Evolutionary conservation across 192 early-diverging fungal genomes (phyloP), one percentile per base, ranked within the genome.

Genomic region (Entophlyctis helioformis): DNA sequence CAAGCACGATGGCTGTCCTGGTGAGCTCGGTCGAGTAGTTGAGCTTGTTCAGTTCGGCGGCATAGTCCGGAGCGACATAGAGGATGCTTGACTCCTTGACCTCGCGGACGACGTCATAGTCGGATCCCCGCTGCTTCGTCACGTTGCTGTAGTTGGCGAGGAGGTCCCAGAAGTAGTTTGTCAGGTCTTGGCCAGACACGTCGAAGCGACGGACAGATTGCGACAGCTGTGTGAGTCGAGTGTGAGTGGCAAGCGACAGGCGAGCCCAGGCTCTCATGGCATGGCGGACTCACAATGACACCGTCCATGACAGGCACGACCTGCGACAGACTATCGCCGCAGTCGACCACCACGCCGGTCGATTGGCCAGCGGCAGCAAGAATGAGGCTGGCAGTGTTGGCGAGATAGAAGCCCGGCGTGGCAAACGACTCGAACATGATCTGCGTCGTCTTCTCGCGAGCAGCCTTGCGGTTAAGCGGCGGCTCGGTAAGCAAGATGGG

Each of bases 341-440:
- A 78, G 59, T 78, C 75, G 26, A 78, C 60, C 29, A 78, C 75
- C 36, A 76, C 72, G 54, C 70, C 70, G 45, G 68, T 72, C 50
- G 70, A 72, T 56, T 69, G 64, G 33, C 75, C 75, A 35, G 72
- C 72, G 13, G 71, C 72, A 59, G 72, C 76, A 42, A 78, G 64
- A 8, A 49, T 46, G n/a, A 62, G 35, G 3, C 72, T 61, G 34
- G 63, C 71, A 44, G 72, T 66, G 53, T 72, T 75, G 50, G 62
- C 59, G 16, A 77, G 69, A 60, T 76, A 77, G 60, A 77, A 77
- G 21, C 72, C 74, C 4, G 74, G 74, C 25, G 61, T 59, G 63
- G 75, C 72, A 66, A 77, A 77, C 11, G 69, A 72, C 55, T 77
- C 74, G 42, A 77, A 77, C 70, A 73, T 69, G 52, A 76, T 66